Evolutionary conservation across 768 basidiomycete genomes (phyloP), one percentile per base, ranked within the genome.

Genomic region (Lenzites betulinus): DNA sequence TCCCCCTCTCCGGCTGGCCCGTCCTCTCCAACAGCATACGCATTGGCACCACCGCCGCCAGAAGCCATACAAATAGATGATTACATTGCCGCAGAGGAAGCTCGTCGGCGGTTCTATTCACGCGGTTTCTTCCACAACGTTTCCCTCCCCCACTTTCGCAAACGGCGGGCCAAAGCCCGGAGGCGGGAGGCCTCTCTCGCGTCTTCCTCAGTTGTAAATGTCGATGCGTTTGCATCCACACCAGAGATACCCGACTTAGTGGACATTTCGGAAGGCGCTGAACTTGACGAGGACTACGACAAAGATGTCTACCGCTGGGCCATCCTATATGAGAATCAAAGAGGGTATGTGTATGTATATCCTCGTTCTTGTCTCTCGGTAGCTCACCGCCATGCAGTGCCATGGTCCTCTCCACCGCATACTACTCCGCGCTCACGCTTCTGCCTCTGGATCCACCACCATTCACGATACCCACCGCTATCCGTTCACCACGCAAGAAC

Each of bases 301-400:
- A 70, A 73, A 55, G 85, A 89, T 67, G 72, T 79, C 13, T 93
- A 88, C 69, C 80, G 81, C 71, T 93, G 91, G 91, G 91, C 89
- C 7, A 71, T 89, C 11, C 67, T 93, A 11, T 91, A 90, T 62
- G 91, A 93, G 74, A 92, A 93, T 68, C 91, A 93, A 73, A 78
- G 91, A 69, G 91, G 91, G 91, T 89, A 62, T 47, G 53, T 26
- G 33, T 78, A 77, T 9, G 42, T 22, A 36, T 50, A 33, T 62
- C 26, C 51, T 8, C 22, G 38, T n/a, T n/a, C 33, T 39, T 44
- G 28, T n/a, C 9, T 23, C 15, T 33, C 25, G 15, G 60, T 35
- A 22, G 51, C 26, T 25, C 23, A 50, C 50, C 43, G 3, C 5
- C 15, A 25, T 49, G 26, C 55, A 83, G 84, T 15, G 71, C 87